Evolutionary conservation across 108 stramenopile species (phyloP).

Genomic region (Cylindrotheca closterium): DNA sequence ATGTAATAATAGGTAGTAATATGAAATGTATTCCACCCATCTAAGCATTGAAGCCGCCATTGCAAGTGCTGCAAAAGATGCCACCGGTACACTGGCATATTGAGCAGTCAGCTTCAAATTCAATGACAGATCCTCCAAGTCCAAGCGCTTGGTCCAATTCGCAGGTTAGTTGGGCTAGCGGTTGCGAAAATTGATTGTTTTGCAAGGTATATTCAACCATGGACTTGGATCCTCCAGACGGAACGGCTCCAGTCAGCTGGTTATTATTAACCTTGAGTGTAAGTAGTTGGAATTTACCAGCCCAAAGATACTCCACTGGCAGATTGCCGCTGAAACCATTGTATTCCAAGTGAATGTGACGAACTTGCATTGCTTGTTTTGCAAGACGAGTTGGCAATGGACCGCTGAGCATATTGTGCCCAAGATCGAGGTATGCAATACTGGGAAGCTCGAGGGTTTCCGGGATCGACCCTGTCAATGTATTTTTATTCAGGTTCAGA

Average conservation of each 20-base stretch:
- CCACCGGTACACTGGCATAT: conserved; percentile 33
- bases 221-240: conserved; percentile 6
- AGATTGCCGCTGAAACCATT: conserved; percentile 47
- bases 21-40: too few species aligned
- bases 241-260: conserved; percentile 38
- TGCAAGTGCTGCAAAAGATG: not conserved
- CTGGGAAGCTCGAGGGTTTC: conserved; percentile 15
- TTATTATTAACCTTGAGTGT: conserved; percentile 36
- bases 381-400: conserved; percentile 31
- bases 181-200: conserved; percentile 26
- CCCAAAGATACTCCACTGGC: conserved; percentile 19
- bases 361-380: conserved; percentile 6
- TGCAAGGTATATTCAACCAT: conserved; percentile 16
- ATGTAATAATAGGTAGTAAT: too few species aligned
- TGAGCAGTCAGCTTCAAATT: conserved; percentile 46
- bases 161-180: not conserved
- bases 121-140: conserved; percentile 17
- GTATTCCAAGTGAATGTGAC: conserved; percentile 41
- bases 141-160: conserved; percentile 5
- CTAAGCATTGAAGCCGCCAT: too few species aligned
- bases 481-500: conserved; percentile 38
- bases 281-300: conserved; percentile 36
- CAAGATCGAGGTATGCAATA: conserved; percentile 37
- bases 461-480: conserved; percentile 38
- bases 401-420: conserved; percentile 39